Evolutionary conservation across 2,329 filamentous ascomycete genomes (phyloP).

Genomic region (Cladosporium halotolerans): DNA sequence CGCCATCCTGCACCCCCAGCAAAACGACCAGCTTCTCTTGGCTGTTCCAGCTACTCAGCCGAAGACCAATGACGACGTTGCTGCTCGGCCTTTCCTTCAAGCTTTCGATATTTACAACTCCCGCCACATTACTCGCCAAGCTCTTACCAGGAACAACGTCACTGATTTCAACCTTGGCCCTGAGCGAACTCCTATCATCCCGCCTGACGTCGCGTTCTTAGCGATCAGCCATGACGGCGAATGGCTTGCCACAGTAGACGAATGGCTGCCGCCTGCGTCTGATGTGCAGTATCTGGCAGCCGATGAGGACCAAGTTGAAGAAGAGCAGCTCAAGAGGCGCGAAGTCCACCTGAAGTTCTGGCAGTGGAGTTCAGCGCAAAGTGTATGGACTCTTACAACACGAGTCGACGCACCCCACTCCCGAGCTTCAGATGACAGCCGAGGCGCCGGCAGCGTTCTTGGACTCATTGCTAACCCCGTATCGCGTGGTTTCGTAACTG

Average conservation of each 20-base stretch:
- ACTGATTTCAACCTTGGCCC: conserved; percentile 73
- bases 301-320: conserved; percentile 30
- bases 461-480: conserved; percentile 66
- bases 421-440: conserved; percentile 23
- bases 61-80: conserved; percentile 23
- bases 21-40: conserved; percentile 38
- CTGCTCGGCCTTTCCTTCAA: conserved; percentile 61
- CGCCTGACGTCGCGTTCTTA: conserved; percentile 71
- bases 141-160: conserved; percentile 78
- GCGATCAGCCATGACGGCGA: conserved; percentile 72
- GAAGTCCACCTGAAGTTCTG: conserved; percentile 91
- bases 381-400: conserved; percentile 66
- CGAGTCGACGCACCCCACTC: conserved; percentile 77
- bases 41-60: conserved; percentile 49
- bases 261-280: conserved; percentile 69
- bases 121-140: conserved; percentile 76
- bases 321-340: conserved; percentile 45
- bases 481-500: conserved; percentile 69
- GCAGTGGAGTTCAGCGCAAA: conserved; percentile 55
- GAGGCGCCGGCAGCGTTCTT: conserved; percentile 53
- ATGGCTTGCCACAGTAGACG: conserved; percentile 88
- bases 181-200: conserved; percentile 63
- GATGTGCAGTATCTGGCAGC: conserved; percentile 57
- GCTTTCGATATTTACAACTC: conserved; percentile 78
- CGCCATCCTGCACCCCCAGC: conserved; percentile 36